Base-by-base conservation (phyloP, 2,329 filamentous ascomycete species). In the Aspergillus pseudoviridinutans region DNA sequence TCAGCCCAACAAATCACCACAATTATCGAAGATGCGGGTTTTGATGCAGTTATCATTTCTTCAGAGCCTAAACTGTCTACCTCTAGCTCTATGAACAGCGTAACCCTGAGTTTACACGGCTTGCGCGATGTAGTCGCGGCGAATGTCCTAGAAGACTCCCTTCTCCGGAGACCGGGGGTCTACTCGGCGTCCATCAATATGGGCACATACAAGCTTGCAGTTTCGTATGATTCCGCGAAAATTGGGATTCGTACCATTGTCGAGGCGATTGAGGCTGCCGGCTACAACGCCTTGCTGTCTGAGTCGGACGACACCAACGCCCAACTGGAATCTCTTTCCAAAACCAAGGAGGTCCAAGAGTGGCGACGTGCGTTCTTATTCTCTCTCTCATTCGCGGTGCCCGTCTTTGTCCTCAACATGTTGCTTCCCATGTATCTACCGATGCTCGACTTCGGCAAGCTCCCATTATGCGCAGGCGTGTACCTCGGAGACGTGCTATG, bases 291-390 rank as follows among this genome's bases (percentile, higher is more conserved):
- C 1, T 79, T 99, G 2, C 84, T 97, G 10, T 88, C 92, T 0
- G 93, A 97, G 64, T 89, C 87, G 54, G 91, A 97, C 67, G 94
- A 99, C 76, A 97, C 96, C 73, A 96, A 96, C 69, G 93, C 94
- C 1, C 94, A 99, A 71, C 83, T 99, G 2, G 92, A 97, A 73
- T 97, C 94, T 1, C 82, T 99, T 2, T 90, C 94, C 8, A 99
- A 99, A 77, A 97, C 94, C 0, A 90, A 91, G 65, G 94, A 99
- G 74, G 96, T 99, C 61, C 90, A 89, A 62, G 92, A 96, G 74
- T 99, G 94, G 94, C 86, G 85, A 60, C 84, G 81, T 29, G 91
- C 92, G 0, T 96, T 97, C 75, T 81, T 83, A 61, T 82, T 88
- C 7, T 96, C 92, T 0, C 68, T 91, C 3, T 80, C 82, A 3